phyloP scores from a whole-genome alignment of 1,139 yeast species.

The Sugiyamaella pinicola region DNA sequence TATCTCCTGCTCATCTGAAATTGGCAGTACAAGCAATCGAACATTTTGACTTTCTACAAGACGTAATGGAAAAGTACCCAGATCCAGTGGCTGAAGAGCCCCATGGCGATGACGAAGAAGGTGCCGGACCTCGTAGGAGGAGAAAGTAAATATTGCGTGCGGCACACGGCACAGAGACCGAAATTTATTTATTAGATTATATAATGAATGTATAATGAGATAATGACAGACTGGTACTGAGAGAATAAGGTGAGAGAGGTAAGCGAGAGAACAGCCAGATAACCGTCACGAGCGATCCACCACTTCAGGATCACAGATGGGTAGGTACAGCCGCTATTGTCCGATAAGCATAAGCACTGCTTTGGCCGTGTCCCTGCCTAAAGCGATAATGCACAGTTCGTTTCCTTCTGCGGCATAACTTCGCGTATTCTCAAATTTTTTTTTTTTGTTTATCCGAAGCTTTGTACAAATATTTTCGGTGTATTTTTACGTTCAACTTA shows the following conservation, averaged over 20 bases:
- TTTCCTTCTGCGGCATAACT: constrained; percentile 1
- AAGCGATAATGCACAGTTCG: constrained; percentile 3
- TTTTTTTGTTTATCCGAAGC: constrained; percentile 2
- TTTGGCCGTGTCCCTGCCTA: neutral
- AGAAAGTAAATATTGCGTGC: constrained; percentile 1
- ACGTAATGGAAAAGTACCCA: constrained; percentile 64
- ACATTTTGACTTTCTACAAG: constrained; percentile 87
- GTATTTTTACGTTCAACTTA: neutral
- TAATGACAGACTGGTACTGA: neutral
- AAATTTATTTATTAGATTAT: constrained; percentile 1
- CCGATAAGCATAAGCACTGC: neutral
- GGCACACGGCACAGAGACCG: neutral
- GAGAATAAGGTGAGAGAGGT: neutral
- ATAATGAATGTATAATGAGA: constrained; percentile 9
- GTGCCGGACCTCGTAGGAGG: constrained; percentile 11
- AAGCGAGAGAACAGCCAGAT: too few species aligned
- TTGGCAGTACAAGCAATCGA: constrained; percentile 84
- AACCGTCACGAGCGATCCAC: too few species aligned
- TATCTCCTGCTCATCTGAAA: constrained; percentile 79
- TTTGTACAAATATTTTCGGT: neutral
- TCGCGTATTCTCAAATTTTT: neutral
- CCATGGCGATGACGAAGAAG: constrained; percentile 19
- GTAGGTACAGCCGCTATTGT: too few species aligned
- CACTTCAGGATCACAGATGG: too few species aligned
- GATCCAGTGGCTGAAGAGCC: constrained; percentile 37